Evolutionary conservation across 2,329 filamentous ascomycete genomes (phyloP).

Genomic region (Paracamarosporium sp.): DNA sequence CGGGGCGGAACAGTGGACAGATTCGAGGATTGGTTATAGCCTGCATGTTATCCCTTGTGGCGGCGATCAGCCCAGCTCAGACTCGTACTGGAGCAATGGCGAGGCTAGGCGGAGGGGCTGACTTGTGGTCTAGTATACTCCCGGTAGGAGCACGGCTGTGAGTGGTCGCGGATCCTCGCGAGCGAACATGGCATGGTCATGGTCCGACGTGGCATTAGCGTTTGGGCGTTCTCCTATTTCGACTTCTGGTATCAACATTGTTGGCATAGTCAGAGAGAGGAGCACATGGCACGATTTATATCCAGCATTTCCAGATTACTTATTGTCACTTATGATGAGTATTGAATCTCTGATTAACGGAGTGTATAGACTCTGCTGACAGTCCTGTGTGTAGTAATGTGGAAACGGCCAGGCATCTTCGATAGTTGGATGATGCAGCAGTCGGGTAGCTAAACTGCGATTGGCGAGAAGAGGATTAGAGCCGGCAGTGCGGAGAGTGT

Average conservation of each 20-base stretch:
- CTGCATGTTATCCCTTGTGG: conserved; percentile 5
- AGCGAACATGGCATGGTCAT: conserved; percentile 8
- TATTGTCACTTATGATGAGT: not conserved
- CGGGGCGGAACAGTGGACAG: conserved; percentile 16
- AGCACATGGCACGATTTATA: not conserved
- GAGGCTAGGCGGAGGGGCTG: conserved; percentile 13
- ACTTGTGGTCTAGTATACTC: conserved; percentile 13
- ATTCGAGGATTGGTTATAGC: conserved; percentile 3
- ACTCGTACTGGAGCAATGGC: conserved; percentile 9
- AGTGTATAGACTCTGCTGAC: not conserved
- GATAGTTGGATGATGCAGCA: not conserved
- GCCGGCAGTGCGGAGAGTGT: conserved; percentile 31
- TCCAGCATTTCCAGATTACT: not conserved
- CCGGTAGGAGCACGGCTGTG: conserved; percentile 9
- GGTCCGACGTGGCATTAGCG: conserved; percentile 6
- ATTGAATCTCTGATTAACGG: not conserved
- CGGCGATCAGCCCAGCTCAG: conserved; percentile 9
- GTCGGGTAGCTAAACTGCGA: not conserved
- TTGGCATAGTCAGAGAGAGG: not conserved
- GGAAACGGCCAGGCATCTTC: not conserved
- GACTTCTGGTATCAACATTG: too few relatives aligned
- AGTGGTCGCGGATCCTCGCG: conserved; percentile 1
- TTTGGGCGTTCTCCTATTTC: not conserved
- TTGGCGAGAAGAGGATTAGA: conserved; percentile 7
- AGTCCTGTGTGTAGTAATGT: not conserved